Evolutionary conservation across 257 asterid species (phyloP), one percentile per base, ranked within the genome.

Genomic region (Knoxia roxburghii): DNA sequence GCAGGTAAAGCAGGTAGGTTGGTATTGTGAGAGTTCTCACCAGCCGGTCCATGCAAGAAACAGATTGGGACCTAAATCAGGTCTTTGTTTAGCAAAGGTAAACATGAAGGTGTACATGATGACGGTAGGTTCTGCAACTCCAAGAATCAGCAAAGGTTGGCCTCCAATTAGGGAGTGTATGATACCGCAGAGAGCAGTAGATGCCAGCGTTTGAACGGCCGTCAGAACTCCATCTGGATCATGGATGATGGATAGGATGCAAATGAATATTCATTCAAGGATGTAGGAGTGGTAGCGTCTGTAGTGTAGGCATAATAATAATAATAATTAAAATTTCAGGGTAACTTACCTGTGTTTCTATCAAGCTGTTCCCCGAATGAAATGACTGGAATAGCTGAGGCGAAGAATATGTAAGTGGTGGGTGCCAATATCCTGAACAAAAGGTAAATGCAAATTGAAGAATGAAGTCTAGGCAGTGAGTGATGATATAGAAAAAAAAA

Each of bases 21-120:
- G n/a, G n/a, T n/a, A n/a, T n/a, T n/a, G n/a, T n/a, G n/a, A n/a
- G n/a, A n/a, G n/a, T n/a, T n/a, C 61, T 73, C 61, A 91, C 98
- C 98, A 92, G 76, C 94, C 98, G 37, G 91, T 80, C 97, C 98
- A 92, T 33, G 98, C 94, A 32, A 92, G 96, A 71, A 92, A 92
- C 72, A 92, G 40, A 33, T 85, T 80, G 29, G 80, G 91, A 17
- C 98, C 97, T 79, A 92, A 73, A 17, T 84, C 96, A 0, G 89
- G 64, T 61, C 91, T 76, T 69, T 83, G 90, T 69, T 92, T 92
- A 50, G 90, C 96, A 73, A 92, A 92, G 81, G 81, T 72, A 73
- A 84, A 92, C 97, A 92, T 89, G 88, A 92, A 92, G 62, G 98
- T 92, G 82, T 92, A 92, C 98, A 92, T 92, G 39, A 92, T 83